Conservation (phyloP, 73 alveolate genomes). For the Breviolum minutum region DNA sequence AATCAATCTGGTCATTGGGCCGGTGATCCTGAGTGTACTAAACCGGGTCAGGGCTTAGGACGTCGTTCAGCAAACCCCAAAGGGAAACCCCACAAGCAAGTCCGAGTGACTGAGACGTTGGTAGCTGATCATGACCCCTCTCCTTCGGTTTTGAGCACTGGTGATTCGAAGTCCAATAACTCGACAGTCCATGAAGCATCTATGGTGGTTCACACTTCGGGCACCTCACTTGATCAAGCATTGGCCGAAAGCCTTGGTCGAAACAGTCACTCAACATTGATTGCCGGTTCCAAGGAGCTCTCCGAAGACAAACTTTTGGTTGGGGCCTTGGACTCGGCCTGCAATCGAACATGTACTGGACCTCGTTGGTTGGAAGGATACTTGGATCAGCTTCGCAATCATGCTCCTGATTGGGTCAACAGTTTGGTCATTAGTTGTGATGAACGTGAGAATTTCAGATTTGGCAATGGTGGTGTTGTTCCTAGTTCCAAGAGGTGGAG, state of each 20-base stretch:
- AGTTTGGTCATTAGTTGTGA: neutral
- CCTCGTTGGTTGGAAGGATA: neutral
- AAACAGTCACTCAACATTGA: too few relatives aligned
- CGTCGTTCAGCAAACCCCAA: neutral
- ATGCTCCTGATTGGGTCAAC: neutral
- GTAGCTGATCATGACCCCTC: neutral
- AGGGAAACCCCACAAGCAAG: neutral
- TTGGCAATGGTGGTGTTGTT: neutral
- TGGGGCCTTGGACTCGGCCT: constrained; percentile 16
- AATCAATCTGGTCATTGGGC: constrained; percentile 22
- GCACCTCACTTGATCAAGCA: neutral
- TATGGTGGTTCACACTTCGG: neutral
- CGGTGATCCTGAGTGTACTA: constrained; percentile 4
- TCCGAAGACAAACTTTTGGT: neutral
- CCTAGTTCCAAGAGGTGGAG: neutral
- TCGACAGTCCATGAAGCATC: neutral
- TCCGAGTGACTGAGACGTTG: neutral
- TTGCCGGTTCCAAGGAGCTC: neutral
- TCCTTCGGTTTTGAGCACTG: neutral
- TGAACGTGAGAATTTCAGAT: neutral
- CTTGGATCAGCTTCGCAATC: neutral
- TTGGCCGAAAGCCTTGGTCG: neutral
- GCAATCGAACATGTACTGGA: neutral
- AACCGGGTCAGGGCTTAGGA: constrained; percentile 7
- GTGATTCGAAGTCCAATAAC: too few relatives aligned